Evolutionary conservation across 495 filamentous ascomycete genomes (phyloP).

Genomic region (Penicillium antarcticum): DNA sequence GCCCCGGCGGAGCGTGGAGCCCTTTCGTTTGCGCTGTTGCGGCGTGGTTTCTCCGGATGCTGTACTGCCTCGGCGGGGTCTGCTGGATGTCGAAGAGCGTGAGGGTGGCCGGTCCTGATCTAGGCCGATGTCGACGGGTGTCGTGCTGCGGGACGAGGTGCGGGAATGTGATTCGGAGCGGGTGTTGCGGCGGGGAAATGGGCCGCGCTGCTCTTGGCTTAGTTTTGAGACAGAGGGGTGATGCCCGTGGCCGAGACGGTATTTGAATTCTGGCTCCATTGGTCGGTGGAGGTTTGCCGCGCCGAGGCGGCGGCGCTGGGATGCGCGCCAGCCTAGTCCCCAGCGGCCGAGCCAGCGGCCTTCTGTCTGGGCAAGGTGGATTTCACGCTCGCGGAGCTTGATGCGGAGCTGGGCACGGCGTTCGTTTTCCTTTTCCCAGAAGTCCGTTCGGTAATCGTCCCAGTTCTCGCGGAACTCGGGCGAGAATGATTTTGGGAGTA

Average conservation of each 20-base stretch:
- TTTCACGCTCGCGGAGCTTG: constrained; percentile 62
- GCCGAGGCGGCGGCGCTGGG: constrained; percentile 40
- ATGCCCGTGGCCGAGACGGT: constrained; percentile 27
- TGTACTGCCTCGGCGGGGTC: constrained; percentile 36
- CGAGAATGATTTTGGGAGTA: constrained; percentile 92
- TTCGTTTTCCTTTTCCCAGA: constrained; percentile 97
- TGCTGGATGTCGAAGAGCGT: constrained; percentile 30
- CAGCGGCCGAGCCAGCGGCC: constrained; percentile 82
- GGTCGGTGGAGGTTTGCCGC: constrained; percentile 28
- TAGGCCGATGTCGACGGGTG: constrained; percentile 30
- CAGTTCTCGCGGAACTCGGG: constrained; percentile 95
- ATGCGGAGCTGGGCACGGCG: constrained; percentile 69
- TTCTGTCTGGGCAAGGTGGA: constrained; percentile 60
- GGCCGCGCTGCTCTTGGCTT: constrained; percentile 32
- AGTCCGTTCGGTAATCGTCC: constrained; percentile 89
- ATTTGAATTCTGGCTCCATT: constrained; percentile 18
- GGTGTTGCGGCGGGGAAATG: constrained; percentile 30
- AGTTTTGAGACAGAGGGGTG: constrained; percentile 32
- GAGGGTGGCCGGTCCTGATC: constrained; percentile 39
- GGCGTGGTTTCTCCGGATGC: constrained; percentile 28
- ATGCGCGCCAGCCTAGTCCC: constrained; percentile 58
- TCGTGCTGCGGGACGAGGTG: constrained; percentile 48
- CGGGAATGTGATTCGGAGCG: constrained; percentile 46
- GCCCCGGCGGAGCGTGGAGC: constrained; percentile 32
- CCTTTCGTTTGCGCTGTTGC: constrained; percentile 33